Conservation (phyloP, 2,329 filamentous ascomycete genomes). For the Neofusicoccum laricinum region DNA sequence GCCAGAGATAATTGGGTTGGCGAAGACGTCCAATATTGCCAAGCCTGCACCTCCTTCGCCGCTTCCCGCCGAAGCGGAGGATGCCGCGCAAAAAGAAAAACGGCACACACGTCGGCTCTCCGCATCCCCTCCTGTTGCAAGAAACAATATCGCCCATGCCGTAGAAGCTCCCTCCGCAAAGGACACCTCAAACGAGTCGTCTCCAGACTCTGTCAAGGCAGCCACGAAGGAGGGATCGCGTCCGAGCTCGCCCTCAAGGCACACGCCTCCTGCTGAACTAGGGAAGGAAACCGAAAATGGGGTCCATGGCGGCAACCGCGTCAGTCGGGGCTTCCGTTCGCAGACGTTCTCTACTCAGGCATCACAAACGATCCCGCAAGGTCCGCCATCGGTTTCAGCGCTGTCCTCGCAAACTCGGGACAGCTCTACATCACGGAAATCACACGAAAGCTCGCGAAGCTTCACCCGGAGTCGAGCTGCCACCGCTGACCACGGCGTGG, state of each 20-base stretch:
- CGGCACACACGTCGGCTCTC: slow-evolving; percentile 27
- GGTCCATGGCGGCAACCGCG: neutral
- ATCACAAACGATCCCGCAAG: neutral
- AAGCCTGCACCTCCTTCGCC: slow-evolving; percentile 9
- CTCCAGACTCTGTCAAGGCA: neutral
- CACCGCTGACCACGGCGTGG: slow-evolving; percentile 24
- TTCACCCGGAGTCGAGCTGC: neutral
- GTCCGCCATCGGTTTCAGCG: slow-evolving; percentile 4
- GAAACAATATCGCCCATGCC: neutral
- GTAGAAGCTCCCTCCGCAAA: neutral
- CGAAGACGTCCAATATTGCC: slow-evolving; percentile 4
- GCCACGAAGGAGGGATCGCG: neutral
- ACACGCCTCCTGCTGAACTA: neutral
- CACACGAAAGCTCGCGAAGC: slow-evolving; percentile 6
- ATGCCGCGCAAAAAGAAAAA: slow-evolving; percentile 20
- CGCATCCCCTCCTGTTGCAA: slow-evolving; percentile 22
- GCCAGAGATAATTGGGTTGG: neutral
- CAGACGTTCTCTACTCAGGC: slow-evolving; percentile 4
- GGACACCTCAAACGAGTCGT: neutral
- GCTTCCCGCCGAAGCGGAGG: neutral
- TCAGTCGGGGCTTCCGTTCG: neutral
- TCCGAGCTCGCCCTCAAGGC: neutral
- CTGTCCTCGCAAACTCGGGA: slow-evolving; percentile 8
- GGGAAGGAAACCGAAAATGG: neutral
- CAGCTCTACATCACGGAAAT: neutral